Evolutionary conservation across 1,284 basidiomycete genomes (phyloP), one percentile per base, ranked within the genome.

Genomic region (Moniliophthora roreri): DNA sequence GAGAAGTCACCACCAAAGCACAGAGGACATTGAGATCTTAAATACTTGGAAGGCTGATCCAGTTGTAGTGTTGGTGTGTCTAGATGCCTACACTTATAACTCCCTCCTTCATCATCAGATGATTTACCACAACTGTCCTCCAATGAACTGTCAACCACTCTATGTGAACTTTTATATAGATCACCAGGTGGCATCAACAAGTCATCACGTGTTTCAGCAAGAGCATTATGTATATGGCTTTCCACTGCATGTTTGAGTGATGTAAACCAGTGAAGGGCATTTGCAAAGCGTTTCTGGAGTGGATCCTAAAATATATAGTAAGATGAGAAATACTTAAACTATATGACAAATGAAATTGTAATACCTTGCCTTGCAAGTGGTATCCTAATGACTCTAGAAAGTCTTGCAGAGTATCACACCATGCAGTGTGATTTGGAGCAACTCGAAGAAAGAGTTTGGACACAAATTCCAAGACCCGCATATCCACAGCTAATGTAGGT

Each of bases 351-450:
- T 15, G 6, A 7, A 52, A n/a, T n/a, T n/a, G n/a, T n/a, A n/a
- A n/a, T n/a, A n/a, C 50, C 37, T 48, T n/a, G 4, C 49, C 50
- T 3, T 42, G 3, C n/a, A 55, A 20, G 21, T 24, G 10, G 37
- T 48, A 51, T 1, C 53, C 53, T 42, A 51, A 49, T n/a, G 13
- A 15, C 10, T 10, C 24, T 9, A 54, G 40, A 16, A 45, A 54
- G 2, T 54, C 53, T 24, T 51, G 21, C 11, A 54, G 21, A 3
- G 53, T 41, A 23, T 39, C 15, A 21, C 36, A 47, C 42, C 35
- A 18, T 3, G 53, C 49, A 6, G 53, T 51, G 21, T 44, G 49
- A 24, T 54, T 54, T 8, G 53, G 53, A 4, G 52, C 44, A 2
- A 53, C 35, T 6, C 52, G 39, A 4, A 51, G 39, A 26, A 42